Percentiles rank a stretch among this genome's conserved stretches.
Conservation (phyloP, 2,329 filamentous ascomycete genomes). For the Pseudogymnoascus sp. region DNA sequence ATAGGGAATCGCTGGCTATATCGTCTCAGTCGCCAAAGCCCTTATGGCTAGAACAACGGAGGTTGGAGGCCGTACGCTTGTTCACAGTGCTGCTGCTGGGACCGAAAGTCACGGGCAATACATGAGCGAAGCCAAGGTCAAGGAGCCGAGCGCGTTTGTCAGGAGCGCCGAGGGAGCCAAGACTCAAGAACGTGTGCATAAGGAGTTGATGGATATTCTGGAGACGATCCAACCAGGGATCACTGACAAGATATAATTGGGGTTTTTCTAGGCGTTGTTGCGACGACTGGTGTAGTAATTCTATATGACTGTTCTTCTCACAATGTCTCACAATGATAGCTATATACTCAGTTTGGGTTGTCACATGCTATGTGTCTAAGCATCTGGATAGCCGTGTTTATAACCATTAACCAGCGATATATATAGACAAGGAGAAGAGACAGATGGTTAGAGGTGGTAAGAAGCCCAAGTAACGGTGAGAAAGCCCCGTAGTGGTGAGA, state of each 20-base stretch:
- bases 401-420: too few relatives aligned
- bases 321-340: too few relatives aligned
- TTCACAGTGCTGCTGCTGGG: slow-evolving; percentile 25
- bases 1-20: not conserved
- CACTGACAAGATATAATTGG: slow-evolving; percentile 28
- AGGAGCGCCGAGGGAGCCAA: slow-evolving; percentile 32
- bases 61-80: slow-evolving; percentile 28
- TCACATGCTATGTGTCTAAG: too few relatives aligned
- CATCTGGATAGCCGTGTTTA: too few relatives aligned
- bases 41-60: slow-evolving; percentile 27
- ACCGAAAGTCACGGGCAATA: slow-evolving; percentile 27
- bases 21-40: slow-evolving; percentile 15
- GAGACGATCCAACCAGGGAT: slow-evolving; percentile 37
- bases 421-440: not conserved
- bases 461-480: not conserved
- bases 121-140: slow-evolving; percentile 18
- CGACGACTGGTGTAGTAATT: not conserved
- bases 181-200: slow-evolving; percentile 33
- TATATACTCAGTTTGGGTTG: too few relatives aligned
- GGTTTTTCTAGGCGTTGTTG: not conserved
- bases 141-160: slow-evolving; percentile 29
- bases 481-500: not conserved
- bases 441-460: not conserved
- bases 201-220: slow-evolving; percentile 36
- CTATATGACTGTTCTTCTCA: too few relatives aligned